phyloP scores from a whole-genome alignment of 2,329 filamentous ascomycete genomes.

The Phialophora macrospora region DNA sequence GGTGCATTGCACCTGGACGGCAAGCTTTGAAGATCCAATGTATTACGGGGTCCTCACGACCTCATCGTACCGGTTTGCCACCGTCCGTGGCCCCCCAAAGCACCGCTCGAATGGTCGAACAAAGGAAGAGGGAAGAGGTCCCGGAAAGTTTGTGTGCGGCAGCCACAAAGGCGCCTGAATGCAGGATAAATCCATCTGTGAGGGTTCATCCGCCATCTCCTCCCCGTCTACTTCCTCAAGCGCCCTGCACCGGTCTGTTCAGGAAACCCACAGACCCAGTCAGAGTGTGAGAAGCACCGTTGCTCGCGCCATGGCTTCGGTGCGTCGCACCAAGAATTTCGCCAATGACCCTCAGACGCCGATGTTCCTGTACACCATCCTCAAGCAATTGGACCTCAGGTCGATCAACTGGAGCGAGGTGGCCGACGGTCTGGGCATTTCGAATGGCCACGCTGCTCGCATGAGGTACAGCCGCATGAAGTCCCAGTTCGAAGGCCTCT shows the following conservation, averaged over 20 bases:
- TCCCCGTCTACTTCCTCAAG: background rate
- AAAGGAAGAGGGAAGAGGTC: background rate
- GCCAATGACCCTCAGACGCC: slow-evolving; percentile 56
- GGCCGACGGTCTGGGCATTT: slow-evolving; percentile 56
- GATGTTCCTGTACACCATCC: slow-evolving; percentile 60
- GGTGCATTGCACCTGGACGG: slow-evolving; percentile 57
- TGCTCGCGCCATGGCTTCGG: slow-evolving; percentile 28
- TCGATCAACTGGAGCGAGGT: slow-evolving; percentile 60
- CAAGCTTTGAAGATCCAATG: slow-evolving; percentile 53
- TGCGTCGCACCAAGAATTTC: slow-evolving; percentile 33
- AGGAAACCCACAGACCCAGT: background rate
- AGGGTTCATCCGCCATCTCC: background rate
- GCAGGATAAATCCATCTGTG: background rate
- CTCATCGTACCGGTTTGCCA: slow-evolving; percentile 8
- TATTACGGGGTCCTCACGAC: background rate
- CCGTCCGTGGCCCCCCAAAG: background rate
- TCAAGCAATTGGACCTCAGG: slow-evolving; percentile 61
- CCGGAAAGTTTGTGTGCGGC: slow-evolving; percentile 1
- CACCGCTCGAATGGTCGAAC: background rate
- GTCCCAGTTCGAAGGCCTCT: slow-evolving; percentile 57
- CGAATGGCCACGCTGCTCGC: slow-evolving; percentile 62
- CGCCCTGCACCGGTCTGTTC: background rate
- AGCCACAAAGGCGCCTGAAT: slow-evolving; percentile 7
- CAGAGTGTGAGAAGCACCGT: background rate
- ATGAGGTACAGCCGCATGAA: slow-evolving; percentile 63